Conservation (phyloP, 306 rosid species). For the Boehmeria nivea region DNA sequence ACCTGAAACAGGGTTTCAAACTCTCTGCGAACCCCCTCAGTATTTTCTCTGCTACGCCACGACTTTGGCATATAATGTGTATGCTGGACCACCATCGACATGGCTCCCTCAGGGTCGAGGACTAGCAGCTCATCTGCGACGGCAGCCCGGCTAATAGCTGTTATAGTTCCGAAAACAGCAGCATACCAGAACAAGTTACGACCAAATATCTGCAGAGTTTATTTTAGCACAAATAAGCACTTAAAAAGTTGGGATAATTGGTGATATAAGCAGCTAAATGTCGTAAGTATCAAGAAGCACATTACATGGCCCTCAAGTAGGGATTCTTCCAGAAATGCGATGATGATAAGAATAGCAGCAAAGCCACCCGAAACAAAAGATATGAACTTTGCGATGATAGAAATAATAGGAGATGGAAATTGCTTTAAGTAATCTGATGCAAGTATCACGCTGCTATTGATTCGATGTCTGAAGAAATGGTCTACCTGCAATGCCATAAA, state of each 20-base stretch:
- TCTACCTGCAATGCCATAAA: constrained; percentile 55
- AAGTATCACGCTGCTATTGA: constrained; percentile 69
- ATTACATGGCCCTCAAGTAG: constrained; percentile 95
- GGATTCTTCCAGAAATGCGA: constrained; percentile 87
- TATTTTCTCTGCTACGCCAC: constrained; percentile 89
- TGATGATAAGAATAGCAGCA: constrained; percentile 84
- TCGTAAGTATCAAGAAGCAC: constrained; percentile 10
- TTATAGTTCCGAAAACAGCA: constrained; percentile 87
- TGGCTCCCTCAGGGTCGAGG: constrained; percentile 72
- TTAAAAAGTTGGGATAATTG: neutral
- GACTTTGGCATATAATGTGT: constrained; percentile 96
- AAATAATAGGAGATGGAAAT: constrained; percentile 86
- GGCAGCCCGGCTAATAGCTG: constrained; percentile 78
- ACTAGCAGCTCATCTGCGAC: constrained; percentile 62
- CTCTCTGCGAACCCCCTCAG: constrained; percentile 50
- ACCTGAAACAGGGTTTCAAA: constrained; percentile 95
- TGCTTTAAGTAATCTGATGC: constrained; percentile 85
- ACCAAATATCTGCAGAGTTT: constrained; percentile 62
- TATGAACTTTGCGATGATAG: constrained; percentile 78
- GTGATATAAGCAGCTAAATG: neutral
- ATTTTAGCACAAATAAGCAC: constrained; percentile 1
- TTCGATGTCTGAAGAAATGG: constrained; percentile 89
- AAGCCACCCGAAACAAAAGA: constrained; percentile 90
- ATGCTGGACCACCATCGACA: constrained; percentile 82
- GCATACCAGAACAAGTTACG: constrained; percentile 97